A percentile compares a stretch with the other conserved stretches of the same genome.
Evolutionary conservation across 225 moss, liverwort and hornwort species (phyloP).

Genomic region (Physcomitrium patens): DNA sequence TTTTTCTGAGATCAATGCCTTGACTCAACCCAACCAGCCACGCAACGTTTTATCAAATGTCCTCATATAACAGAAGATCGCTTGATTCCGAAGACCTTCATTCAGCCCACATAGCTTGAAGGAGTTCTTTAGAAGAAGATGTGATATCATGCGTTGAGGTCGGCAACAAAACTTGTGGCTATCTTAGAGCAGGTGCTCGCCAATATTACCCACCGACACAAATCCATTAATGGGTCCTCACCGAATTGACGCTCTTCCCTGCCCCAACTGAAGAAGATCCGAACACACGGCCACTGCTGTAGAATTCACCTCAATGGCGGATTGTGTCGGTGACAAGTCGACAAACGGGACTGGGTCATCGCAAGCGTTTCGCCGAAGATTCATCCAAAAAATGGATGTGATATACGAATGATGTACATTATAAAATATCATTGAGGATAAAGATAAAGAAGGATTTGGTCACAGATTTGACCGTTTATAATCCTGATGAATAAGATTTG

Average conservation of each 20-base stretch:
- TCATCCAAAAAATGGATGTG: too few relatives aligned
- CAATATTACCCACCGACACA: neutral
- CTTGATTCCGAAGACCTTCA: neutral
- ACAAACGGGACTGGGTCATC: accelerated
- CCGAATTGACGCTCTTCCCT: neutral
- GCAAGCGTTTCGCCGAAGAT: accelerated
- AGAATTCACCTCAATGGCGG: neutral
- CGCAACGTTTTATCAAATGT: neutral
- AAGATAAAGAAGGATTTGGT: too few relatives aligned
- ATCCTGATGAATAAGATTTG: neutral
- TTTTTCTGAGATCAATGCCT: too few relatives aligned
- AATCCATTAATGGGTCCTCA: neutral
- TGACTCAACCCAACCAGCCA: neutral
- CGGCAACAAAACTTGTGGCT: neutral
- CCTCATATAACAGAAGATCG: neutral
- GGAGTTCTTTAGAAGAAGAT: neutral
- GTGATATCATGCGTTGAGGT: neutral
- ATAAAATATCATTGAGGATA: too few relatives aligned
- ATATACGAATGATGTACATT: too few relatives aligned
- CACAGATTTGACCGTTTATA: too few relatives aligned
- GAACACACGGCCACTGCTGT: conserved; percentile 3
- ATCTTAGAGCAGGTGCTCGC: neutral
- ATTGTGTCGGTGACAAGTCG: neutral
- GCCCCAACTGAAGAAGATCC: neutral
- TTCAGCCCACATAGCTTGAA: neutral